Evolutionary conservation across 768 basidiomycete species (phyloP).

Genomic region (Naganishia antarctica): DNA sequence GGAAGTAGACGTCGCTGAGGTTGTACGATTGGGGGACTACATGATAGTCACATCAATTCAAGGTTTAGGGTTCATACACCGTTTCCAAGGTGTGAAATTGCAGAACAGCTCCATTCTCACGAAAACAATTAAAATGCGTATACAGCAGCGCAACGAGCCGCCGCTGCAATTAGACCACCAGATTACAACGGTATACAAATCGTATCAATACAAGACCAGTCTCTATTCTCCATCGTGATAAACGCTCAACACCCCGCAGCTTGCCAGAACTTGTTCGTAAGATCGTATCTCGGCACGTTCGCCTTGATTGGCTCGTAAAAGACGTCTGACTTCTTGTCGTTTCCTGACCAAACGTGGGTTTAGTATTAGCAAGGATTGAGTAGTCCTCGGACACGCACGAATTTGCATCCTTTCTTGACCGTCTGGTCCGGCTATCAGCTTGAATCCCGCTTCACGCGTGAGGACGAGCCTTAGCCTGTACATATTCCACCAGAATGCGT

Average conservation of each 20-base stretch:
- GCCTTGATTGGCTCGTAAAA: constrained; percentile 17
- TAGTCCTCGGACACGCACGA: not conserved
- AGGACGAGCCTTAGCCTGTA: constrained; percentile 9
- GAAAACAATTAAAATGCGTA: too few species aligned
- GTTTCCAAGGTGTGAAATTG: too few species aligned
- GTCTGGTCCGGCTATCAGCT: constrained; percentile 4
- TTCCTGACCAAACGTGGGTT: not conserved
- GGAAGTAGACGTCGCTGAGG: not conserved
- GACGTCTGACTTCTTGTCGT: constrained; percentile 16
- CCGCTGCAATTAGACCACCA: not conserved
- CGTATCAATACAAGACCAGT: too few species aligned
- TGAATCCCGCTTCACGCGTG: constrained; percentile 19
- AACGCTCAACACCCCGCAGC: constrained; percentile 8
- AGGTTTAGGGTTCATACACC: too few species aligned
- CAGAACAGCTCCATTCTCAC: too few species aligned
- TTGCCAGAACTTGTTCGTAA: constrained; percentile 22
- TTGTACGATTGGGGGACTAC: not conserved
- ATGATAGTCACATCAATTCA: not conserved
- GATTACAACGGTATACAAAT: constrained; percentile 14
- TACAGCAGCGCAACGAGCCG: too few species aligned
- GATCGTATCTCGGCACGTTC: constrained; percentile 17
- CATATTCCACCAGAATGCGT: too few species aligned
- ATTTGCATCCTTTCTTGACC: constrained; percentile 18
- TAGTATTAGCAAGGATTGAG: not conserved
- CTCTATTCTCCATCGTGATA: not conserved